Evolutionary conservation across 2,329 filamentous ascomycete species (phyloP).

Genomic region (Fusarium globosum): DNA sequence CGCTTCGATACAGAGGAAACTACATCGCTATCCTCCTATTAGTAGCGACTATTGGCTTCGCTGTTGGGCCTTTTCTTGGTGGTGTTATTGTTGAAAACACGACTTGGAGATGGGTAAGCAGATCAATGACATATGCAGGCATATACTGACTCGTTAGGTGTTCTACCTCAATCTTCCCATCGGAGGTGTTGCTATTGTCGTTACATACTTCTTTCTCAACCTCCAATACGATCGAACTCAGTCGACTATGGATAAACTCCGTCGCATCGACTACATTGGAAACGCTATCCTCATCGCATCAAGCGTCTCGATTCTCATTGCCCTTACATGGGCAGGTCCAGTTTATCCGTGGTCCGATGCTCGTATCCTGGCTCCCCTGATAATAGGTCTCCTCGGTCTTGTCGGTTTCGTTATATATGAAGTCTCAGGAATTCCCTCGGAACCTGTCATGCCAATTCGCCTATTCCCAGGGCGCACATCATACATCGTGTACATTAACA

Average conservation of each 20-base stretch:
- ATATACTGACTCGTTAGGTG: conserved; percentile 36
- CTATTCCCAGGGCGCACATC: conserved; percentile 40
- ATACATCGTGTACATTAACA: conserved; percentile 38
- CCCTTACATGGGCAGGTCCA: conserved; percentile 58
- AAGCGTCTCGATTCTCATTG: conserved; percentile 54
- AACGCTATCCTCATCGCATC: conserved; percentile 55
- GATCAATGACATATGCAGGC: rapidly evolving
- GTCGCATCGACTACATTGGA: conserved; percentile 58
- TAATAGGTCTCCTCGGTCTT: conserved; percentile 42
- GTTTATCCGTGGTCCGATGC: conserved; percentile 55
- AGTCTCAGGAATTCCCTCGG: conserved; percentile 30
- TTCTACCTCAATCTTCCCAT: conserved; percentile 60
- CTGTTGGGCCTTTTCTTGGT: conserved; percentile 50
- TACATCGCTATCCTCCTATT: conserved; percentile 52
- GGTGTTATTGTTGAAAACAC: conserved; percentile 43
- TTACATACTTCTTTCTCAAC: conserved; percentile 52
- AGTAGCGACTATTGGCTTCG: conserved; percentile 50
- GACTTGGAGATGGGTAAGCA: conserved; percentile 55
- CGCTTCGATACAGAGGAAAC: conserved; percentile 58
- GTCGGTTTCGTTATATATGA: conserved; percentile 36
- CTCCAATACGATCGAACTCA: conserved; percentile 45
- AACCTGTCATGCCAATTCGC: conserved; percentile 43
- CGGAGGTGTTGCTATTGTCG: conserved; percentile 47
- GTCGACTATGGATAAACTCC: conserved; percentile 45
- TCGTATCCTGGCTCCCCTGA: conserved; percentile 55